phyloP scores from a whole-genome alignment of 768 basidiomycete species.

The Kwoniella botswanensis region DNA sequence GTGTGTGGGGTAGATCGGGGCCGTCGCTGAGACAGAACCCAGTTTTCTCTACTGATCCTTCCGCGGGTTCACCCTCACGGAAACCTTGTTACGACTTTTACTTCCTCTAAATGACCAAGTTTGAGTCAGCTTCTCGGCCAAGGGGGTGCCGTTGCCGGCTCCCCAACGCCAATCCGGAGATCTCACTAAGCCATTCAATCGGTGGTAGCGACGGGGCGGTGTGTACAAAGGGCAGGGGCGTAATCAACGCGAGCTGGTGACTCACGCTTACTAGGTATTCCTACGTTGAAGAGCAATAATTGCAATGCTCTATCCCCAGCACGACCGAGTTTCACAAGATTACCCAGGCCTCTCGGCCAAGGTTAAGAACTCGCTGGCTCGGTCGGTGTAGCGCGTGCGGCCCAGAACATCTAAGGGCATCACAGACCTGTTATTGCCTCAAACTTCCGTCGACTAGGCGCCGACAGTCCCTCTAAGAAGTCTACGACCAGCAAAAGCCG shows the following conservation, averaged over 20 bases:
- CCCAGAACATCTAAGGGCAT: slow-evolving; percentile 90
- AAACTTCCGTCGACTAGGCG: slow-evolving; percentile 81
- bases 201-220: slow-evolving; percentile 88
- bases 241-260: slow-evolving; percentile 89
- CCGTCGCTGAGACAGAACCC: slow-evolving; percentile 16
- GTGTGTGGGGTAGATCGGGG: slow-evolving; percentile 59
- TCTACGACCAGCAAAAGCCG: slow-evolving; percentile 73
- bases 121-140: slow-evolving; percentile 71
- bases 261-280: slow-evolving; percentile 87
- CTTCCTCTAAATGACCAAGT: slow-evolving; percentile 85
- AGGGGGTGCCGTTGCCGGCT: slow-evolving; percentile 64
- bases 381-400: slow-evolving; percentile 88
- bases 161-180: slow-evolving; percentile 76
- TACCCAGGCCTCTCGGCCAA: slow-evolving; percentile 77
- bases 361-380: slow-evolving; percentile 79
- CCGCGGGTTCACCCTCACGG: slow-evolving; percentile 82
- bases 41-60: slow-evolving; percentile 67
- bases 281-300: slow-evolving; percentile 91
- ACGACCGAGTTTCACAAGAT: slow-evolving; percentile 80
- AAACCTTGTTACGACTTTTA: slow-evolving; percentile 83
- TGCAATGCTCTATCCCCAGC: slow-evolving; percentile 88
- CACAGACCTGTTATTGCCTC: slow-evolving; percentile 91
- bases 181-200: slow-evolving; percentile 90
- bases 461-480: slow-evolving; percentile 87
- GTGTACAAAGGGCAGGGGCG: slow-evolving; percentile 90